These are phyloP conservation scores for Lithospermum erythrorhizon DNA, from an alignment of 257 asterid genomes.

Conservation along the genomic window DNA sequence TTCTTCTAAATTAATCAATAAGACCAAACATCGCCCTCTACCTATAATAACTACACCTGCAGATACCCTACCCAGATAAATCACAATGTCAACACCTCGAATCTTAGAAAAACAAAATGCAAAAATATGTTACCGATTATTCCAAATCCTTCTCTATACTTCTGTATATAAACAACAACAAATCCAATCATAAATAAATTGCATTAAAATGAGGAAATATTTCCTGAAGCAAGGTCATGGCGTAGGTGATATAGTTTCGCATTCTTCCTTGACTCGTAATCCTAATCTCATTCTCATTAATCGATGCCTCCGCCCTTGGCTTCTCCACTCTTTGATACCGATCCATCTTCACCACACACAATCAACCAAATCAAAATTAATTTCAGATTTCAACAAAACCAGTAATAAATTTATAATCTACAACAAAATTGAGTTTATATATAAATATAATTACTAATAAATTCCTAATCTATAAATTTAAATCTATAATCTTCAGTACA, in stretches of 20 bases:
- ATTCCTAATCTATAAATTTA: too few species aligned
- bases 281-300: conserved; percentile 63
- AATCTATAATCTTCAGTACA: too few species aligned
- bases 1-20: background rate
- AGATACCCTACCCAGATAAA: background rate
- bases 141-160: background rate
- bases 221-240: conserved; percentile 44
- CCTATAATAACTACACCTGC: too few species aligned
- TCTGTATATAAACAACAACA: background rate
- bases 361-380: background rate
- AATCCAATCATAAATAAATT: background rate
- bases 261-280: conserved; percentile 68
- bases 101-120: background rate
- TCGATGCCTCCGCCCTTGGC: conserved; percentile 48
- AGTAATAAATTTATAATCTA: too few species aligned
- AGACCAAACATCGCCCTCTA: too few species aligned
- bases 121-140: background rate
- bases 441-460: too few species aligned
- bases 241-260: conserved; percentile 61
- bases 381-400: background rate
- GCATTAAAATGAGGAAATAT: background rate
- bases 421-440: too few species aligned
- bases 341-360: conserved; percentile 29
- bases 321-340: conserved; percentile 69
- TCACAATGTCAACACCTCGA: too few species aligned